phyloP scores from a whole-genome alignment of 78 protist genomes.

The Salpingoeca rosetta region DNA sequence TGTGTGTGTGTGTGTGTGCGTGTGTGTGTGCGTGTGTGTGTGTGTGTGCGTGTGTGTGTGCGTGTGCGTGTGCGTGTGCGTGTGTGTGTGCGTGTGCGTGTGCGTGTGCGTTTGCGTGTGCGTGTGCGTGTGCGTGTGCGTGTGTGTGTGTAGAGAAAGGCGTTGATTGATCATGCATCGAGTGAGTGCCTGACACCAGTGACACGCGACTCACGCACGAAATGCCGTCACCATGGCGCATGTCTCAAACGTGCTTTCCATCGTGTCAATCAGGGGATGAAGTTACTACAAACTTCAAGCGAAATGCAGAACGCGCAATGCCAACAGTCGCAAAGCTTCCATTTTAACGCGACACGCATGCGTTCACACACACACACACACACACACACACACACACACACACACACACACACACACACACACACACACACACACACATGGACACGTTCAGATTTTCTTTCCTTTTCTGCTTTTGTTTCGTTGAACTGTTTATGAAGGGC shows the following conservation, averaged over 20 bases:
- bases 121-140: not conserved
- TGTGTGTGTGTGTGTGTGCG: not conserved
- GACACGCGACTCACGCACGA: too few species aligned
- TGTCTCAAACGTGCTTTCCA: not conserved
- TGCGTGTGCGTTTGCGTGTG: not conserved
- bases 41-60: not conserved
- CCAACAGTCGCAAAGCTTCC: not conserved
- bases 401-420: too few species aligned
- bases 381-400: too few species aligned
- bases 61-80: not conserved
- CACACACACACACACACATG: too few species aligned
- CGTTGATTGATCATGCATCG: too few species aligned
- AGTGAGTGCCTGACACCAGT: too few species aligned
- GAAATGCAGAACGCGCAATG: not conserved
- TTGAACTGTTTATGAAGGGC: too few species aligned
- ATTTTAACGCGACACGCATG: too few species aligned
- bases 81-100: not conserved
- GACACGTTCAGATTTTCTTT: too few species aligned
- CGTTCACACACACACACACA: too few species aligned
- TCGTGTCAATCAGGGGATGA: not conserved
- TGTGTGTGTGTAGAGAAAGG: too few species aligned
- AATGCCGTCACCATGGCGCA: not conserved
- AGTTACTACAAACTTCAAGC: not conserved
- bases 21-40: not conserved
- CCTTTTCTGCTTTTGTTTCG: too few species aligned